These are phyloP conservation scores for Acanthamoeba castellanii DNA, from an alignment of 208 protist species.

Conservation along the genomic window DNA sequence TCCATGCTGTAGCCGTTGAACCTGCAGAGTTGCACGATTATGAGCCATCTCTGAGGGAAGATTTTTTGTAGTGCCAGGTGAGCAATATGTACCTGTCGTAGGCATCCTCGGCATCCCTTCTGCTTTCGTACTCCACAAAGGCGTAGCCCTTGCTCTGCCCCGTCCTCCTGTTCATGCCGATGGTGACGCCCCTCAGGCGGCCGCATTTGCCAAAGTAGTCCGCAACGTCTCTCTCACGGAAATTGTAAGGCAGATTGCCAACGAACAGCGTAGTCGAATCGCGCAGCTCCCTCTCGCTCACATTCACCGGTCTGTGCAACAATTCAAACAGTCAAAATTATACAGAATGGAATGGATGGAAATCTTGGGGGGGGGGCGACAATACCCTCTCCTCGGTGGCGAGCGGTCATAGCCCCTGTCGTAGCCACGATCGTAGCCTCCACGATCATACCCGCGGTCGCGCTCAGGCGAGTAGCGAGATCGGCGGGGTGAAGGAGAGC, in stretches of 20 bases:
- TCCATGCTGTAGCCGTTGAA: slow-evolving; percentile 80
- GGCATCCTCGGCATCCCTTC: slow-evolving; percentile 79
- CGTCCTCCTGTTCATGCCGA: slow-evolving; percentile 83
- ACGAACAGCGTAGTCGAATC: slow-evolving; percentile 83
- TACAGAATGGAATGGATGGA: neutral
- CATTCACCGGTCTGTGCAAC: neutral
- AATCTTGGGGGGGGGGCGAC: neutral
- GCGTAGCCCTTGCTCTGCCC: slow-evolving; percentile 84
- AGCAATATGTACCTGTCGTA: slow-evolving; percentile 70
- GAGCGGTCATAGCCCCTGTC: slow-evolving; percentile 52
- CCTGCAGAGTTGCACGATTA: slow-evolving; percentile 24
- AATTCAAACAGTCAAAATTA: neutral
- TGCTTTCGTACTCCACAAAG: slow-evolving; percentile 83
- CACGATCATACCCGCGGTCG: neutral
- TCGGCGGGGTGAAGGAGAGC: slow-evolving; percentile 43
- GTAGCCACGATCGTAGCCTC: neutral
- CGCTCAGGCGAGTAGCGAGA: slow-evolving; percentile 61
- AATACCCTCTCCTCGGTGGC: slow-evolving; percentile 50
- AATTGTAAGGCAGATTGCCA: slow-evolving; percentile 84
- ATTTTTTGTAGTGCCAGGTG: neutral
- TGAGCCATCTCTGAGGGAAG: neutral
- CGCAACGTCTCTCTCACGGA: slow-evolving; percentile 77
- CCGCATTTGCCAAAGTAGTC: slow-evolving; percentile 82
- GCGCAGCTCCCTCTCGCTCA: slow-evolving; percentile 75
- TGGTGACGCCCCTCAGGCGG: slow-evolving; percentile 75